These are phyloP conservation scores for Lolium rigidum DNA, from an alignment of 176 grass and related monocot genomes.

Conservation along the genomic window DNA sequence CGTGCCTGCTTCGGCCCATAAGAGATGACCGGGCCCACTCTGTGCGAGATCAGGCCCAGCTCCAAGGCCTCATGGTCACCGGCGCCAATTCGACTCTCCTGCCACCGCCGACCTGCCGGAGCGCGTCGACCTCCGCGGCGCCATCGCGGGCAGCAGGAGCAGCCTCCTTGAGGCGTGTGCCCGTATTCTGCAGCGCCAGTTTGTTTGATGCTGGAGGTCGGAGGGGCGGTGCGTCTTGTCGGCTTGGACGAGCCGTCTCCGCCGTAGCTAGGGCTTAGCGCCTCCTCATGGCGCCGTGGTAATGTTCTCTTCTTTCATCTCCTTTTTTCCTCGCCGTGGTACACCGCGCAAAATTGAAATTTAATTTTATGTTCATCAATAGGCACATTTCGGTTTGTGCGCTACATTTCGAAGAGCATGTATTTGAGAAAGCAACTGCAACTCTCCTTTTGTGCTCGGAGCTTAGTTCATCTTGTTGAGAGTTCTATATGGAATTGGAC, in stretches of 20 bases:
- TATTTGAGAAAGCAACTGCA: too few relatives aligned
- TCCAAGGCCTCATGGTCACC: neutral
- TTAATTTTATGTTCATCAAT: neutral
- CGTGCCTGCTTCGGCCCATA: neutral
- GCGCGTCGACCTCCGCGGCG: neutral
- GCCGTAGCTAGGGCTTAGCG: slow-evolving; percentile 63
- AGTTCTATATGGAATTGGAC: neutral
- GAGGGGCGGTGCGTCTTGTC: slow-evolving; percentile 29
- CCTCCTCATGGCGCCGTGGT: slow-evolving; percentile 75
- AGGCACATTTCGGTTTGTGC: neutral
- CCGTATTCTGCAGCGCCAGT: neutral
- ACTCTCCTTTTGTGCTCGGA: too few relatives aligned
- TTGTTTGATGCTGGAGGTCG: neutral
- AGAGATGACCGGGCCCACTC: neutral
- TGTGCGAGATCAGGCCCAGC: neutral
- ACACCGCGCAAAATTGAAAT: neutral
- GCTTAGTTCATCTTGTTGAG: too few relatives aligned
- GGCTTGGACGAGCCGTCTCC: slow-evolving; percentile 80
- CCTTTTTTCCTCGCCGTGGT: neutral
- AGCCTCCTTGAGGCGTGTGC: neutral
- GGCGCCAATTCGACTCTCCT: neutral
- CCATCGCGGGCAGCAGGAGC: neutral
- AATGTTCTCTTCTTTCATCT: slow-evolving; percentile 27
- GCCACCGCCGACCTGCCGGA: neutral
- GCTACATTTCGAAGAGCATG: too few relatives aligned